Evolutionary conservation across 2,329 filamentous ascomycete genomes (phyloP).

Genomic region (Colletotrichum gigasporum): DNA sequence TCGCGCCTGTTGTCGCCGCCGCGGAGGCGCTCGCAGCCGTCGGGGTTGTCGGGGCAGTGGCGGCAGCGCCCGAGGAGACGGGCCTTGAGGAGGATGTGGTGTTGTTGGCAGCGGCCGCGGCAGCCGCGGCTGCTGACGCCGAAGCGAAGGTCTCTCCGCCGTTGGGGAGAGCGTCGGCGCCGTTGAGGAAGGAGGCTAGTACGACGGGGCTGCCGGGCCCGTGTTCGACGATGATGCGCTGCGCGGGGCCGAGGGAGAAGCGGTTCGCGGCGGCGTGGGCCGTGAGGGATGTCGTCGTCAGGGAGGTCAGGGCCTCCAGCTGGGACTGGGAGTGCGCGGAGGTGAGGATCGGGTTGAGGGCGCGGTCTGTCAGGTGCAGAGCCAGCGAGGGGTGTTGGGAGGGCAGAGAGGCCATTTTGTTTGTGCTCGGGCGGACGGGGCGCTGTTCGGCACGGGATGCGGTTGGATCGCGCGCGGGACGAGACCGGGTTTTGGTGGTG

Average conservation of each 20-base stretch:
- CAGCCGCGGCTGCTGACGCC: neutral
- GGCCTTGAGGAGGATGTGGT: slow-evolving; percentile 12
- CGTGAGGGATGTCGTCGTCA: slow-evolving; percentile 62
- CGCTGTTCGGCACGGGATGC: neutral
- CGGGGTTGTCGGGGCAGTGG: neutral
- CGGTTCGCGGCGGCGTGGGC: slow-evolving; percentile 62
- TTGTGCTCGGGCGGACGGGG: slow-evolving; percentile 19
- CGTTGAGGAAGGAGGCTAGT: slow-evolving; percentile 57
- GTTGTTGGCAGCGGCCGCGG: neutral
- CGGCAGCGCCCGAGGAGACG: neutral
- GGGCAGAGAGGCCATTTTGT: slow-evolving; percentile 52
- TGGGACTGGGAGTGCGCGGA: slow-evolving; percentile 56
- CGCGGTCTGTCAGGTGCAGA: slow-evolving; percentile 66
- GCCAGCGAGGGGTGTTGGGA: slow-evolving; percentile 60
- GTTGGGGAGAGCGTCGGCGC: slow-evolving; percentile 34
- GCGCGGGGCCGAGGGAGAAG: slow-evolving; percentile 61
- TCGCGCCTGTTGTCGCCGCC: neutral
- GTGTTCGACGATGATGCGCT: slow-evolving; percentile 69
- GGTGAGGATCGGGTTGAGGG: slow-evolving; percentile 66
- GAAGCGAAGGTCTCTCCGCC: slow-evolving; percentile 13
- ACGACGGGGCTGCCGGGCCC: slow-evolving; percentile 52
- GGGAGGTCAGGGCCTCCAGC: slow-evolving; percentile 59
- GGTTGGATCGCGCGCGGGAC: neutral
- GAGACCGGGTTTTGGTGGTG: neutral
- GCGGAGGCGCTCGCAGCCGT: neutral